Evolutionary conservation across 805 yeast genomes (phyloP), one percentile per base, ranked within the genome.

Genomic region (Candida easanensis): DNA sequence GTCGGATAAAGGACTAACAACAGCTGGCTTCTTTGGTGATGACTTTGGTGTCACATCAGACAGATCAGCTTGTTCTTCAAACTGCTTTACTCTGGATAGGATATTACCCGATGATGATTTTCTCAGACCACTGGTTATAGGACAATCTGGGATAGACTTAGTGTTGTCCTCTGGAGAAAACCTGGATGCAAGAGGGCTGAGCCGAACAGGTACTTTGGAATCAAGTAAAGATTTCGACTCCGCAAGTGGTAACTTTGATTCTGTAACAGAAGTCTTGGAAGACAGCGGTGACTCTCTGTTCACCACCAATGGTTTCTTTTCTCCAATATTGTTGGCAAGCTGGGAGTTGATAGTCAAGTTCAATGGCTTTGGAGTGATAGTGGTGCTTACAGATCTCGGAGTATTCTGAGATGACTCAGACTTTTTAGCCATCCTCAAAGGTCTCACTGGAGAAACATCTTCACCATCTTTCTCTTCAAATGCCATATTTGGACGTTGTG

Each of bases 371-470:
- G 49, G 45, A 28, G 55, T 44, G 15, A 25, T 19, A 13, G 47
- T 42, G 10, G 48, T 44, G 32, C 46, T 49, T 13, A 46, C 45
- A 14, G 33, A 30, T 30, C 33, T 30, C 14, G 33, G 33, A 8
- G 19, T 30, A 13, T 17, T 30, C 19, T 30, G 33, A 8, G 33
- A 30, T 5, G 33, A 44, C 13, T 61, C 66, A 48, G 74, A 62
- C 54, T 76, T 80, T 56, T 78, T 81, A 0, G 86, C 74, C 66
- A 84, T 81, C 61, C 79, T 79, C 54, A 84, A 66, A 0, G 90
- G 90, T 60, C 85, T 76, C 1, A 80, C 88, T 1, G 78, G 80
- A 5, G 79, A 67, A 36, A 57, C 58, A 19, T 48, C 52, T 2
- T 33, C 25, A 14, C 40, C 45, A 21, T 10, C 22, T 13, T 33